Base-by-base conservation (phyloP, 345 rosid species). In the Crucihimalaya himalaica region DNA sequence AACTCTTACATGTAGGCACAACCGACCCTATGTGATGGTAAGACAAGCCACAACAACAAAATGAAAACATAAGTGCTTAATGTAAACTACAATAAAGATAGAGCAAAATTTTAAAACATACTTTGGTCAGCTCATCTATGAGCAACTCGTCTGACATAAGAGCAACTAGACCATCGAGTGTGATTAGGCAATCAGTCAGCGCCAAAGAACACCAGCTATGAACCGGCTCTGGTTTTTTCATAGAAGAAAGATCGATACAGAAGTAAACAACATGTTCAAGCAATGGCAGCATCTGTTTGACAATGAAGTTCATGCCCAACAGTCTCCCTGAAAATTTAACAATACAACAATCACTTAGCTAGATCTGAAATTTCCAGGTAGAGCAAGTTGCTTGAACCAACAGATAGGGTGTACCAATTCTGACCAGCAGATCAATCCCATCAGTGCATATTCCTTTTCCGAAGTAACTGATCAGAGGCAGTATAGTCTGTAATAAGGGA, bases 381-480 rank as follows among this genome's bases (percentile, higher is more conserved):
- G 74, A 71, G 72, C 23, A 65, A 79, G 43, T 62, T 75, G 48
- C 47, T 63, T 42, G 76, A 68, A 56, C 69, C 72, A 80, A 80
- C 70, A 83, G 81, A 69, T 66, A 50, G 72, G 66, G 83, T 70
- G 78, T 90, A 93, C 98, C 98, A 81, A 86, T 89, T 91, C 98
- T 87, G 79, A 89, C 87, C 72, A 90, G 89, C 81, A 76, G 92
- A 80, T 93, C 97, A 74, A 90, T 86, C 81, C 97, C 98, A 78
- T 93, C 96, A 63, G 93, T 78, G 69, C 88, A 79, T 66, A 89
- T 86, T 70, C 98, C 98, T 84, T 88, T 89, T 63, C 98, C 98
- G 63, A 93, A 90, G 89, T 87, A 90, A 64, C 82, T 92, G 73
- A 93, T 90, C 80, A 93, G 79, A 69, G 98, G 98, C 74, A 89